Evolutionary conservation across 148 eudicot genomes (phyloP).

Genomic region (Gaultheria prostrata): DNA sequence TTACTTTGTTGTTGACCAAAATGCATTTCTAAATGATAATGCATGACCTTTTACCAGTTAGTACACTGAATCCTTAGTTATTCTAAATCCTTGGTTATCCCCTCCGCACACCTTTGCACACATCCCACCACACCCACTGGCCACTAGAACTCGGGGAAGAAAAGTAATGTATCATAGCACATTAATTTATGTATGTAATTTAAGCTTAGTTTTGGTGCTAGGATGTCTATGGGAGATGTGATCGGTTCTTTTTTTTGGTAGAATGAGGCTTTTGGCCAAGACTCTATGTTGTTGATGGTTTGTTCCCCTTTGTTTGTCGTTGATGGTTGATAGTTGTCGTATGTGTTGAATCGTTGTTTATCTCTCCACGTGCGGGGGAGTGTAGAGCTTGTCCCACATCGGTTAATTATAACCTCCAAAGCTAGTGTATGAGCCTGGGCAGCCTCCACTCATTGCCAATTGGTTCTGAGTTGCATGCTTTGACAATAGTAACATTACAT

Average conservation of each 20-base stretch:
- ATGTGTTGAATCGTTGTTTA: no score
- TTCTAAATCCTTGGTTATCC: neutral
- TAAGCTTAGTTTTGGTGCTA: neutral
- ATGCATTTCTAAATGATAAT: neutral
- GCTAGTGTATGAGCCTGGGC: no score
- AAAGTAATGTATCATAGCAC: neutral
- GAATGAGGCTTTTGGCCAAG: no score
- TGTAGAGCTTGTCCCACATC: no score
- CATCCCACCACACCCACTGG: neutral
- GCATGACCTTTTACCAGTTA: neutral
- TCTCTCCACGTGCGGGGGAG: no score
- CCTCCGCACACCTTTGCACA: neutral
- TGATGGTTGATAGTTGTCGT: no score
- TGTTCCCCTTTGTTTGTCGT: no score
- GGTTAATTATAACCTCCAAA: no score
- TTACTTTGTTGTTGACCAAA: neutral
- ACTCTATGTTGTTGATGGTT: no score
- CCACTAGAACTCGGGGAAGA: neutral
- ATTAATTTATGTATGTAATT: neutral
- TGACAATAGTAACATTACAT: neutral
- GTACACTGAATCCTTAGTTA: neutral
- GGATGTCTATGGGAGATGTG: neutral
- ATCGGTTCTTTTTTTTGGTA: neutral
- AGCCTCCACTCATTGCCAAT: no score
- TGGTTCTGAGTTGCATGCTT: no score